Evolutionary conservation across 1,284 basidiomycete genomes (phyloP).

Genomic region (Ceratobasidium sp.): DNA sequence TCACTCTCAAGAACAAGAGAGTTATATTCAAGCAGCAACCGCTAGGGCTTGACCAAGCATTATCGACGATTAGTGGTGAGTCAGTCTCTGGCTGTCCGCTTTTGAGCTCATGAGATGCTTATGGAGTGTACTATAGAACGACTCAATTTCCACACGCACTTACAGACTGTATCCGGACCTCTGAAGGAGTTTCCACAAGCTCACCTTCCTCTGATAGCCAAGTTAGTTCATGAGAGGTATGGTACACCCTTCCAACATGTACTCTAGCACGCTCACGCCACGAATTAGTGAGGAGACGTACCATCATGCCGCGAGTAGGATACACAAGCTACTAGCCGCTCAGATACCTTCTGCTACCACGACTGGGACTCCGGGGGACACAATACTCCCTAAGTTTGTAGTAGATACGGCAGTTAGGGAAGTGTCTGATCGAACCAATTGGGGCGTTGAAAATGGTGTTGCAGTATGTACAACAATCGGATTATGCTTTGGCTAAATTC

Average conservation of each 20-base stretch:
- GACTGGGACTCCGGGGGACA: constrained; percentile 29
- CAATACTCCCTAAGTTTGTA: constrained; percentile 48
- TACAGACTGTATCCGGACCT: constrained; percentile 72
- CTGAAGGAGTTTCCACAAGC: constrained; percentile 70
- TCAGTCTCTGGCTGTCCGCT: constrained; percentile 1
- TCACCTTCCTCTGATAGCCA: constrained; percentile 77
- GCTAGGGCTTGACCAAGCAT: constrained; percentile 76
- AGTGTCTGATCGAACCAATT: constrained; percentile 73
- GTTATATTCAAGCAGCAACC: constrained; percentile 81
- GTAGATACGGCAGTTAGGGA: constrained; percentile 71
- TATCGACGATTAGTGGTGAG: constrained; percentile 83
- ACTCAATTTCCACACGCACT: constrained; percentile 37
- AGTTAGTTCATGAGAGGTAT: constrained; percentile 83
- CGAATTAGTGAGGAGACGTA: constrained; percentile 70
- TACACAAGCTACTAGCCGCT: constrained; percentile 63
- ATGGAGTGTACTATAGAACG: constrained; percentile 37
- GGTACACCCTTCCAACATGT: constrained; percentile 43
- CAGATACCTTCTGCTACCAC: constrained; percentile 69
- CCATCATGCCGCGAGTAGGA: constrained; percentile 23
- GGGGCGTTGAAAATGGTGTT: constrained; percentile 68
- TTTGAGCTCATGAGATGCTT: constrained; percentile 1
- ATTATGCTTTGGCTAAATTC: constrained; percentile 47
- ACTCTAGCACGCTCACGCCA: not conserved
- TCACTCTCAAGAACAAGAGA: constrained; percentile 66
- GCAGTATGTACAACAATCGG: constrained; percentile 65